Conservation (phyloP, 768 basidiomycete species). For the Candolleomyces aberdarensis region DNA sequence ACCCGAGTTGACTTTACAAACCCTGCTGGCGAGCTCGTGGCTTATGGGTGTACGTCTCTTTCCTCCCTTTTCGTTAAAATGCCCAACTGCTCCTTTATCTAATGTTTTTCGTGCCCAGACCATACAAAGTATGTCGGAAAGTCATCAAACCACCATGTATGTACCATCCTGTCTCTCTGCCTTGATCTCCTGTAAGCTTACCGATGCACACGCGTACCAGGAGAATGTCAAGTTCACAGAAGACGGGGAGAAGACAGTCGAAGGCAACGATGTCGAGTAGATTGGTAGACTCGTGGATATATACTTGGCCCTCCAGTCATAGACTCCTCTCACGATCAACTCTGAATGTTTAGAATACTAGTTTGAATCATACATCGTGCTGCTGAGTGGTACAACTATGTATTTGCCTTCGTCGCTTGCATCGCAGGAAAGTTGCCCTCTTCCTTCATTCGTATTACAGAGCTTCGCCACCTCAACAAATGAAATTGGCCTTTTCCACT, state of each 20-base stretch:
- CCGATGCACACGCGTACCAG: conserved; percentile 28
- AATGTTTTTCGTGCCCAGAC: conserved; percentile 36
- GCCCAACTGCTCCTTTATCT: neutral
- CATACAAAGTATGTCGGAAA: conserved; percentile 86
- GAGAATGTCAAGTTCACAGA: conserved; percentile 76
- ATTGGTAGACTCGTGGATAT: neutral
- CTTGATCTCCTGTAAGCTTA: neutral
- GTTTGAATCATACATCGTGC: no score
- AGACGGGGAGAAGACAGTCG: conserved; percentile 70
- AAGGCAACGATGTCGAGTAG: conserved; percentile 54
- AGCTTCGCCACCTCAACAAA: no score
- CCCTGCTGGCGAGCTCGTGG: conserved; percentile 63
- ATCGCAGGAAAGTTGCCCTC: no score
- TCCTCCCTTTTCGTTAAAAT: neutral
- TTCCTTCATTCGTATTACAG: no score
- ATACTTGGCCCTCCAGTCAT: no score
- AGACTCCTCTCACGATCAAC: no score
- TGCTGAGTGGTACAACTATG: no score
- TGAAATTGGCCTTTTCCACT: no score
- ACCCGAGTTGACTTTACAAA: conserved; percentile 76
- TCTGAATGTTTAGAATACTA: no score
- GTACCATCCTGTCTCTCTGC: neutral
- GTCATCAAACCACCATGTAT: conserved; percentile 46
- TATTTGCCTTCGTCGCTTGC: no score
- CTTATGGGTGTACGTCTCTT: conserved; percentile 68